These are phyloP conservation scores for Chlorella sp. DNA, from an alignment of 139 green algal genomes.

Conservation along the genomic window DNA sequence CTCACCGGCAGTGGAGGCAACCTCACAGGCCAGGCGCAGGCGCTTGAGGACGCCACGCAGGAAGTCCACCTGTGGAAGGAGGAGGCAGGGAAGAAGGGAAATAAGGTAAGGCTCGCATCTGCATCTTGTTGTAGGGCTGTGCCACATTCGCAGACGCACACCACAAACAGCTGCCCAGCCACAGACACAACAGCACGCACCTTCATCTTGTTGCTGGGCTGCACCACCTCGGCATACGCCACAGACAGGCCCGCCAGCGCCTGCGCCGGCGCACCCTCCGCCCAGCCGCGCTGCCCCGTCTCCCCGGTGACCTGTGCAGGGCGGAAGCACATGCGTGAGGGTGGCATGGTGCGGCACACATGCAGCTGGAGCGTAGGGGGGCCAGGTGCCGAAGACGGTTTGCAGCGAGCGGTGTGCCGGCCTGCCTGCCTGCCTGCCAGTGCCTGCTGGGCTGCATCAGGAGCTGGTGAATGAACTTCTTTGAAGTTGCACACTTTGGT, in stretches of 20 bases:
- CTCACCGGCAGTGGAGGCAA: no score
- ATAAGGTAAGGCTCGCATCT: neutral
- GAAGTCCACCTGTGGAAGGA: slow-evolving; percentile 1
- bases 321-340: no score
- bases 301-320: slow-evolving; percentile 2
- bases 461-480: neutral
- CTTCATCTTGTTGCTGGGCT: slow-evolving; percentile 33
- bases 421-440: neutral
- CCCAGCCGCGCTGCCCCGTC: neutral
- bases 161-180: no score
- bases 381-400: neutral
- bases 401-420: neutral
- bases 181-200: no score
- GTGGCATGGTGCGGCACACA: no score
- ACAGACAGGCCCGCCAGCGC: slow-evolving; percentile 44
- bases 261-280: slow-evolving; percentile 29
- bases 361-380: neutral
- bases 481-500: neutral
- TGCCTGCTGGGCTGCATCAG: neutral
- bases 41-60: slow-evolving; percentile 20
- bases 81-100: neutral
- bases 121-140: neutral
- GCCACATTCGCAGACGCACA: no score
- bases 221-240: slow-evolving; percentile 57
- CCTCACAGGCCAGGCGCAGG: neutral